Base-by-base conservation (phyloP, 345 rosid genomes). In the Ricinus communis region DNA sequence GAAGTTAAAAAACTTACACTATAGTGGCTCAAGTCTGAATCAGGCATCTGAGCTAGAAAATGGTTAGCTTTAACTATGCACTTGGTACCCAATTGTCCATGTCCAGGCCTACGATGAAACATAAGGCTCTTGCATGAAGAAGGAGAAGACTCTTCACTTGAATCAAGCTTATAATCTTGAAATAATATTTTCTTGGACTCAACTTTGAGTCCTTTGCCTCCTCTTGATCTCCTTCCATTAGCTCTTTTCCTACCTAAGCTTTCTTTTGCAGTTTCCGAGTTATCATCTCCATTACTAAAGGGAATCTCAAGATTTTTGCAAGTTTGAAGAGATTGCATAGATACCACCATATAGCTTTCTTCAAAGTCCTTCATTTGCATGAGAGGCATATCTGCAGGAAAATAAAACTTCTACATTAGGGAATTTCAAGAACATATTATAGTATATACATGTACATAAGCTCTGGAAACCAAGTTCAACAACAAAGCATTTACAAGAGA, bases 41-140 rank as follows among this genome's bases (percentile, higher is more conserved):
- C 63, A 8, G 86, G 70, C 13, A 83, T 69, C 65, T 75, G 71
- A 16, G 82, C 82, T 22, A 80, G 79, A 61, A 83, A 83, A 67
- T 83, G 83, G 67, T 83, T 83, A 38, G 86, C 86, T 67, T 80
- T 83, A 45, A 80, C 83, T 15, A 80, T 38, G 69, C 84, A 80
- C 38, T 65, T 79, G 9, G 63, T 68, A 22, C 84, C 84, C 58
- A 71, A 21, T 41, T 71, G 72, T 21, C 84, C 84, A 62, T 64
- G 73, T 7, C 79, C 83, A 53, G 84, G 79, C 51, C 81, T 74
- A 12, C 15, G 38, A 8, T 74, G 79, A 66, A 82, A 79, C 46
- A 71, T 66, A 46, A 75, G 75, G 40, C 68, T 74, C 71, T 79
- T 82, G 71, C 82, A 73, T 40, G 76, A 52, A 58, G 70, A 11